Evolutionary conservation across 1,284 basidiomycete genomes (phyloP).

Genomic region (Boletus sp.): DNA sequence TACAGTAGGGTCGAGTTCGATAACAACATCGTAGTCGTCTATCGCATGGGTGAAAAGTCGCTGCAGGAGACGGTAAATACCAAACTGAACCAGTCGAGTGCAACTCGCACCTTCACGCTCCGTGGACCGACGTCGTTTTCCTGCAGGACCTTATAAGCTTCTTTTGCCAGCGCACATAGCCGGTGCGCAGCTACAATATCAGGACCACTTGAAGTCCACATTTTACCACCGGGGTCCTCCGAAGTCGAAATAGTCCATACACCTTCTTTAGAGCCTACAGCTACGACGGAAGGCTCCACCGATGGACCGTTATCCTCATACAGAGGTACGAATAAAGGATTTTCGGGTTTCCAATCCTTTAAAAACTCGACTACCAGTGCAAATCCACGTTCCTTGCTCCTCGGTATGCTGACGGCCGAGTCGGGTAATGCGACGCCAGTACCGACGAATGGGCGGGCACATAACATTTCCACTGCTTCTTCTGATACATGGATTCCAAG

Average conservation of each 20-base stretch:
- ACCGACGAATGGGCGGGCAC: conserved; percentile 61
- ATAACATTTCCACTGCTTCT: conserved; percentile 84
- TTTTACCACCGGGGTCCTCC: conserved; percentile 66
- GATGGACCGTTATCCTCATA: conserved; percentile 40
- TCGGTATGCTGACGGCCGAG: conserved; percentile 42
- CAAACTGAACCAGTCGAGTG: background rate
- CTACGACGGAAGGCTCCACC: conserved; percentile 16
- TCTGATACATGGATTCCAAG: conserved; percentile 63
- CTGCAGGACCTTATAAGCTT: conserved; percentile 47
- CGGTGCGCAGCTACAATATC: conserved; percentile 69
- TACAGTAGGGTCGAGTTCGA: conserved; percentile 65
- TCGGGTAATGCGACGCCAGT: conserved; percentile 9
- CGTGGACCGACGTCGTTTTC: conserved; percentile 28
- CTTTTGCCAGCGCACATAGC: conserved; percentile 67
- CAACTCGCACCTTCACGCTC: conserved; percentile 49
- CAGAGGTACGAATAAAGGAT: conserved; percentile 58
- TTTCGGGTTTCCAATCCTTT: conserved; percentile 82
- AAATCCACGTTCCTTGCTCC: conserved; percentile 80
- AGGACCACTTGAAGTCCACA: conserved; percentile 71
- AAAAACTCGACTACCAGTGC: conserved; percentile 72
- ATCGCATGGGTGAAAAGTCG: conserved; percentile 81
- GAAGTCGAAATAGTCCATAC: conserved; percentile 86
- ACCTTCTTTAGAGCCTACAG: conserved; percentile 38
- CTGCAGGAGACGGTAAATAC: conserved; percentile 36
- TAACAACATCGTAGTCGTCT: conserved; percentile 81